These are phyloP conservation scores for Ophiostoma ips DNA, from an alignment of 2,329 filamentous ascomycete genomes.

Conservation along the genomic window DNA sequence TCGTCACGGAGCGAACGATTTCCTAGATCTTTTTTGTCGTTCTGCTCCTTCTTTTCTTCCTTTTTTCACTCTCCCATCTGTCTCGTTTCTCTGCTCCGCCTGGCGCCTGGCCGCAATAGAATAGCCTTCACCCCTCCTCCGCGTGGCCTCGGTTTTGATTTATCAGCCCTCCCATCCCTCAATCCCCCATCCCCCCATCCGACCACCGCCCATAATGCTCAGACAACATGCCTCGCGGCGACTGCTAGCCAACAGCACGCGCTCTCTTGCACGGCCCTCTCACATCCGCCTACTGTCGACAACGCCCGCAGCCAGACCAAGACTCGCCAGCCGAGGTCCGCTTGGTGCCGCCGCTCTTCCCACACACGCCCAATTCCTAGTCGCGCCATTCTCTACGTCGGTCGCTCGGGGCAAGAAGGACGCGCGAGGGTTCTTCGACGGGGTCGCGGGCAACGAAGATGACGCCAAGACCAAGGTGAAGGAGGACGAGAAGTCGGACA, in stretches of 20 bases:
- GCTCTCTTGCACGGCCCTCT: neutral
- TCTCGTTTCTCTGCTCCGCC: neutral
- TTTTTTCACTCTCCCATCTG: neutral
- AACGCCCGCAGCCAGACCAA: neutral
- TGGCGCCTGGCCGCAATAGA: too few relatives aligned
- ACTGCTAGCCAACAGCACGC: constrained; percentile 7
- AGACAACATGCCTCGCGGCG: constrained; percentile 13
- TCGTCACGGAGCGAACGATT: neutral
- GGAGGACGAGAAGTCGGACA: constrained; percentile 8
- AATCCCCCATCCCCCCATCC: too few relatives aligned
- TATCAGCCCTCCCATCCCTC: too few relatives aligned
- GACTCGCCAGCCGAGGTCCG: neutral
- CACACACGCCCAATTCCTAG: neutral
- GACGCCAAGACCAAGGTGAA: constrained; percentile 12
- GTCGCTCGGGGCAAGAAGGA: constrained; percentile 11
- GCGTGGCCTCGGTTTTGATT: neutral
- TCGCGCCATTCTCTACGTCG: constrained; percentile 9
- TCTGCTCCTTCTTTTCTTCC: neutral
- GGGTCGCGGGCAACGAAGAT: neutral
- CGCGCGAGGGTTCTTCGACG: constrained; percentile 14
- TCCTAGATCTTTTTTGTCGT: neutral
- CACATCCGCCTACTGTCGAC: constrained; percentile 6
- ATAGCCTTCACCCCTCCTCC: neutral
- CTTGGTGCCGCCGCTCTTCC: too few relatives aligned
- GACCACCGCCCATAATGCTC: constrained; percentile 10